These are phyloP conservation scores for Penicillium sp. DNA, from an alignment of 2,329 filamentous ascomycete species.

Conservation along the genomic window DNA sequence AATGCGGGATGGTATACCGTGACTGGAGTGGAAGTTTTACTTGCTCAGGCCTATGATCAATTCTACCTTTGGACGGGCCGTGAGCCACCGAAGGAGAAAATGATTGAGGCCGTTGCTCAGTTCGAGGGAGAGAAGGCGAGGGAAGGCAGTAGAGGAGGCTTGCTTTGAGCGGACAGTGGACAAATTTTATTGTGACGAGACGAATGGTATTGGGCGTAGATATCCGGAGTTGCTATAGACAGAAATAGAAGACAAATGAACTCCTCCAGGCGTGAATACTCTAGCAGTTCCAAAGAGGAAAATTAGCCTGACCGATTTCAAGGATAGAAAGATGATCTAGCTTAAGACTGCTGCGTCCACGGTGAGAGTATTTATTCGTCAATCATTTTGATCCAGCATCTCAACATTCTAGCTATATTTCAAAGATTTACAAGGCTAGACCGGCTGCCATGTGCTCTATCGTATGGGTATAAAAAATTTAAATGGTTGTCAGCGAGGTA, in stretches of 20 bases:
- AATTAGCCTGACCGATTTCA: background rate
- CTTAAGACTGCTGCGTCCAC: background rate
- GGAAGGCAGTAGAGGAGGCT: constrained; percentile 1
- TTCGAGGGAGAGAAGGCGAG: constrained; percentile 13
- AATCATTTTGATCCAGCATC: background rate
- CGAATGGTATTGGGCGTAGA: background rate
- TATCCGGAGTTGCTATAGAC: background rate
- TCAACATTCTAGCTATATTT: background rate
- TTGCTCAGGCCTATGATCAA: constrained; percentile 32
- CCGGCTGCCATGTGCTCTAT: constrained; percentile 21
- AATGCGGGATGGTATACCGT: constrained; percentile 21
- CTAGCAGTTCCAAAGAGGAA: background rate
- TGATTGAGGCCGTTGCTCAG: constrained; percentile 12
- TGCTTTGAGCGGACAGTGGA: constrained; percentile 1
- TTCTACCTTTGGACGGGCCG: constrained; percentile 29
- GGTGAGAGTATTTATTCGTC: background rate
- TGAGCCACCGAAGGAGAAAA: constrained; percentile 14
- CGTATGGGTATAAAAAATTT: constrained; percentile 17
- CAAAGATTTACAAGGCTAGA: constrained; percentile 13
- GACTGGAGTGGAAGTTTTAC: constrained; percentile 33
- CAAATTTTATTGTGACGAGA: no score
- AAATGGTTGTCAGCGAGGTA: background rate
- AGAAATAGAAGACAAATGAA: background rate
- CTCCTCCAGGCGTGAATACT: background rate
- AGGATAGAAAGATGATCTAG: background rate